Percentiles rank a stretch among this genome's conserved stretches.
Evolutionary conservation across 495 filamentous ascomycete genomes (phyloP).

Genomic region (Neurospora sp.): DNA sequence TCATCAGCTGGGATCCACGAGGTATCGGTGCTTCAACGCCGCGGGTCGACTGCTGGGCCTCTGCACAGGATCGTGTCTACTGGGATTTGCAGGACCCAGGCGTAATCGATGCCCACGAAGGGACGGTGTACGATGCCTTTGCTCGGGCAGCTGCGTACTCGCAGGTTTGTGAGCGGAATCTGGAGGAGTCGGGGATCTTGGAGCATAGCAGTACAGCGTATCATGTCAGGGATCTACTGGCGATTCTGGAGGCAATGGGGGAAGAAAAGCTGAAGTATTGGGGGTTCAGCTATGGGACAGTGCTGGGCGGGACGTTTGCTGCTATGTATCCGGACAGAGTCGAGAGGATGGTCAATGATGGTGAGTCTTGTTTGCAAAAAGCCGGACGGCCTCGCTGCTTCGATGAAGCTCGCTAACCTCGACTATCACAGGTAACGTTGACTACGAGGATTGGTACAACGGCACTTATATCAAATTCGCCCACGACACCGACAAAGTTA

Average conservation of each 20-base stretch:
- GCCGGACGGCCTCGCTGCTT: background rate
- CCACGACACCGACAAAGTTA: slow-evolving; percentile 43
- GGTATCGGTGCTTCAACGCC: slow-evolving; percentile 37
- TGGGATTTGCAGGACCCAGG: slow-evolving; percentile 31
- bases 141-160: slow-evolving; percentile 29
- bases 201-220: slow-evolving; percentile 29
- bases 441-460: slow-evolving; percentile 38
- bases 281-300: slow-evolving; percentile 46
- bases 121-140: slow-evolving; percentile 30
- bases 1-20: slow-evolving; percentile 43
- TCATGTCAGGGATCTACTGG: slow-evolving; percentile 34
- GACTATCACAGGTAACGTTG: slow-evolving; percentile 26
- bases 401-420: slow-evolving; percentile 5
- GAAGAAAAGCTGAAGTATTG: slow-evolving; percentile 40
- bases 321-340: slow-evolving; percentile 40
- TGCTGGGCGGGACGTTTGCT: slow-evolving; percentile 43
- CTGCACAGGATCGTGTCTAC: slow-evolving; percentile 19
- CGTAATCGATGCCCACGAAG: slow-evolving; percentile 30
- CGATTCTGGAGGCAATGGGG: slow-evolving; percentile 26
- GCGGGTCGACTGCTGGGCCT: slow-evolving; percentile 32
- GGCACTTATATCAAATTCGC: slow-evolving; percentile 38
- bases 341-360: slow-evolving; percentile 39
- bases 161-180: slow-evolving; percentile 22
- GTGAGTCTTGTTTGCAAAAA: slow-evolving; percentile 14
- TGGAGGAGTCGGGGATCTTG: slow-evolving; percentile 18